Percentiles rank a stretch among this genome's conserved stretches.
phyloP scores from a whole-genome alignment of 1,284 basidiomycete species.

The Psilocybe mexicana region DNA sequence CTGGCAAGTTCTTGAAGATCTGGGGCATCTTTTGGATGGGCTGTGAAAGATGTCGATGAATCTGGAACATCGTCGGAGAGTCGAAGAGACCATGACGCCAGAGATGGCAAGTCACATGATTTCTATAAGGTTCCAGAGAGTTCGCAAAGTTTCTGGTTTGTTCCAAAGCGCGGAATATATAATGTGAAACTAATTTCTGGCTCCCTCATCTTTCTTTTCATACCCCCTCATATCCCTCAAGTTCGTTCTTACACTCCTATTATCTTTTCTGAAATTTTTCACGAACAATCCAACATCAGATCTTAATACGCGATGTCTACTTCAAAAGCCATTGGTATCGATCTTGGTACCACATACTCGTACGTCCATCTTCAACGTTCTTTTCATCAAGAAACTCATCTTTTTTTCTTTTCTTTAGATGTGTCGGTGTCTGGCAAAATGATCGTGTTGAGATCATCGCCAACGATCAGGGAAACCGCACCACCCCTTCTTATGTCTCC shows the following conservation, averaged over 20 bases:
- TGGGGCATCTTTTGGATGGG: too few relatives aligned
- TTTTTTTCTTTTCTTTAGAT: slow-evolving; percentile 32
- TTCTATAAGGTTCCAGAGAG: slow-evolving; percentile 39
- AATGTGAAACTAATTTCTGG: slow-evolving; percentile 21
- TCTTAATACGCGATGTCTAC: slow-evolving; percentile 43
- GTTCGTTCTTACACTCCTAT: slow-evolving; percentile 9
- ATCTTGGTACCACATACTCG: slow-evolving; percentile 88
- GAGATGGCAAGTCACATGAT: slow-evolving; percentile 34
- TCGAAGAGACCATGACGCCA: slow-evolving; percentile 21
- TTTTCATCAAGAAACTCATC: slow-evolving; percentile 7
- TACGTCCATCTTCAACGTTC: slow-evolving; percentile 39
- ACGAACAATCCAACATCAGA: background rate
- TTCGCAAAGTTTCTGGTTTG: slow-evolving; percentile 42
- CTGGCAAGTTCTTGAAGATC: too few relatives aligned
- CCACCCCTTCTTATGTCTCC: slow-evolving; percentile 92
- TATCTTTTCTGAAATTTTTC: slow-evolving; percentile 6
- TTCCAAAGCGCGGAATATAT: slow-evolving; percentile 40
- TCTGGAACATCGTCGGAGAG: background rate
- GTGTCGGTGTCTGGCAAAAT: slow-evolving; percentile 95
- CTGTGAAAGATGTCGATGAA: too few relatives aligned
- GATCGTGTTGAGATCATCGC: slow-evolving; percentile 98
- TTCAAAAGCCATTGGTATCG: slow-evolving; percentile 91
- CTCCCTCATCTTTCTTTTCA: slow-evolving; percentile 21
- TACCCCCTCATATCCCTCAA: slow-evolving; percentile 16
- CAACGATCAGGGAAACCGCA: slow-evolving; percentile 98